Conservation (phyloP, 208 protist species). For the Balamuthia mandrillaris region DNA sequence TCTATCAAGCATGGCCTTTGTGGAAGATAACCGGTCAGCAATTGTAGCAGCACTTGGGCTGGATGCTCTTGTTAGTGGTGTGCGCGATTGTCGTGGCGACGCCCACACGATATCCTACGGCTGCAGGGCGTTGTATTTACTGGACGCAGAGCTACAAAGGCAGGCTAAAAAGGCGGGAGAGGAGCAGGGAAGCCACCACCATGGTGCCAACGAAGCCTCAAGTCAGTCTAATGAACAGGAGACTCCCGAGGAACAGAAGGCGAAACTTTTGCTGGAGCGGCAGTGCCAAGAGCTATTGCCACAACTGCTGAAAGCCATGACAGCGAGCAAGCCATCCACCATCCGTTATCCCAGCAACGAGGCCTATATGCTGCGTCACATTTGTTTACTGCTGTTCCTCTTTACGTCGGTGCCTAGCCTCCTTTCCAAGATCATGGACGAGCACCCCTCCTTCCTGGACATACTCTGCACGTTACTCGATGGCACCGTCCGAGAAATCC, state of each 20-base stretch:
- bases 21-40: constrained; percentile 2
- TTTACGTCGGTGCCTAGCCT: constrained; percentile 23
- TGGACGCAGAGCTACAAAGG: constrained; percentile 11
- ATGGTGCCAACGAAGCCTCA: no score
- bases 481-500: constrained; percentile 27
- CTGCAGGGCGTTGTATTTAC: constrained; percentile 30
- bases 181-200: no score
- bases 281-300: no score
- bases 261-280: no score
- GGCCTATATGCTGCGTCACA: constrained; percentile 41
- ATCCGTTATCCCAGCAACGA: constrained; percentile 7
- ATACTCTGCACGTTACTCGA: not conserved
- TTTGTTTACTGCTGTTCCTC: constrained; percentile 37
- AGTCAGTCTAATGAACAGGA: no score
- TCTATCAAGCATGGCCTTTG: constrained; percentile 20
- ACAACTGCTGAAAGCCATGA: no score
- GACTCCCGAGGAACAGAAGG: no score
- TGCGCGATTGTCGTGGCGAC: not conserved
- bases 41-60: constrained; percentile 1
- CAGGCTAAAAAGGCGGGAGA: no score
- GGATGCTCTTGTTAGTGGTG: not conserved
- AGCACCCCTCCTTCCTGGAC: not conserved
- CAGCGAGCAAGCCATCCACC: not conserved
- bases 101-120: constrained; percentile 25
- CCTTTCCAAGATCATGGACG: not conserved